Conservation (phyloP, 1,139 yeast genomes). For the Zygosaccharomyces pseudobailii region DNA sequence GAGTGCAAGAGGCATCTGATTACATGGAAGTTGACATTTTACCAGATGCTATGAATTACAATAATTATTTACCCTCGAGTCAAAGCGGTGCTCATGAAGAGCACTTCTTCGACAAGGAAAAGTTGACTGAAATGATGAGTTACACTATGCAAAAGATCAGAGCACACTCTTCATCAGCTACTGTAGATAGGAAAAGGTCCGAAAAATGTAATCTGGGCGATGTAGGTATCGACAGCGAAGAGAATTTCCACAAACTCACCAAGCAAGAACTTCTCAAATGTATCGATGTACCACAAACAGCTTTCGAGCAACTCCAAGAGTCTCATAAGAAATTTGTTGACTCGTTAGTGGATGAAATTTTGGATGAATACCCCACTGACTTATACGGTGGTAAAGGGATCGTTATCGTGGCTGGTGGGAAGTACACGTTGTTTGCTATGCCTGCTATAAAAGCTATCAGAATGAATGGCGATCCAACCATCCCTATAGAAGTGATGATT, state of each 20-base stretch:
- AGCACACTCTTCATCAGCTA: constrained; percentile 6
- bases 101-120: constrained; percentile 1
- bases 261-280: constrained; percentile 23
- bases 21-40: constrained; percentile 6
- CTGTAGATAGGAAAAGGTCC: constrained; percentile 8
- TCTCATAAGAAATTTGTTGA: constrained; percentile 53
- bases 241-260: constrained; percentile 15
- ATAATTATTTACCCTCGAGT: neutral
- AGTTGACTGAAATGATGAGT: constrained; percentile 4
- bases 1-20: constrained; percentile 5
- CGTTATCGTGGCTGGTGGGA: constrained; percentile 79
- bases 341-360: constrained; percentile 44
- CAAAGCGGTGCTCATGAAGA: neutral
- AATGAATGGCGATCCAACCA: constrained; percentile 49
- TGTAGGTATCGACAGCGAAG: neutral
- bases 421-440: constrained; percentile 66
- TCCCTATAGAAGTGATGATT: constrained; percentile 75
- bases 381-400: constrained; percentile 62
- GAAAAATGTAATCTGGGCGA: constrained; percentile 7
- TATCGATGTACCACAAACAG: constrained; percentile 42
- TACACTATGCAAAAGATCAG: constrained; percentile 8
- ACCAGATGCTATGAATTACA: constrained; percentile 1
- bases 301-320: constrained; percentile 44
- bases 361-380: constrained; percentile 37
- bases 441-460: constrained; percentile 63